Base-by-base conservation (phyloP, 352 stramenopile genomes). In the Hyaloperonospora brassicae region DNA sequence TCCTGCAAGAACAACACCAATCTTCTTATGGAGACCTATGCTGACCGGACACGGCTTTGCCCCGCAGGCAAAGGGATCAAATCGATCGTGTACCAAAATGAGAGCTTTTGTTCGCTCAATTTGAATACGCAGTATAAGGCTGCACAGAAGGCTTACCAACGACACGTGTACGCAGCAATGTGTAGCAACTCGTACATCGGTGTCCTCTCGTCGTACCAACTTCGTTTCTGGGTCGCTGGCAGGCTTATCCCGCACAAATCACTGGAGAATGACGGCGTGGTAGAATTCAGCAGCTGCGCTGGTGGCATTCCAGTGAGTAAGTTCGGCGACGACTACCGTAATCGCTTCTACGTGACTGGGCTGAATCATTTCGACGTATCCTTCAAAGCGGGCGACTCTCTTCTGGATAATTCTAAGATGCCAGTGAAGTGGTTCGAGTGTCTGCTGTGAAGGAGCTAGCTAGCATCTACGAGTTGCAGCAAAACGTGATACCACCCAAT, bases 381-480 rank as follows among this genome's bases (percentile, higher is more conserved):
- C 17, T 82, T 86, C 43, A 61, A 56, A 21, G 64, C 76, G 35
- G 74, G 72, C 12, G 76, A 87, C 36, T 61, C 55, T 0, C 61
- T 75, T 10, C 59, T 79, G 3, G 62, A 66, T 24, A 57, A 68
- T 5, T 48, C 67, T 1, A 67, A 80, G 42, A 87, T 73, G 61
- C 76, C 76, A 0, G 11, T 81, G 8, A 85, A 85, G 44, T 87
- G 76, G 76, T 81, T 87, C 52, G 68, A 85, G 57, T 87, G 76
- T 46, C 24, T 79, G 38, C 48, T 86, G 5, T 82, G 78, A 49
- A 5, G 23, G 11, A 23, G 3, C 8, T 44, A 23, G 34, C 36
- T n/a, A 21, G 36, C 36, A 42, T 2, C n/a, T 42, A 42, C 36
- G 36, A 42, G n/a, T 11, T 42, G 11, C n/a, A 14, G 14, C n/a